Evolutionary conservation across 768 basidiomycete genomes (phyloP).

Genomic region (Rhodotorula toruloides): DNA sequence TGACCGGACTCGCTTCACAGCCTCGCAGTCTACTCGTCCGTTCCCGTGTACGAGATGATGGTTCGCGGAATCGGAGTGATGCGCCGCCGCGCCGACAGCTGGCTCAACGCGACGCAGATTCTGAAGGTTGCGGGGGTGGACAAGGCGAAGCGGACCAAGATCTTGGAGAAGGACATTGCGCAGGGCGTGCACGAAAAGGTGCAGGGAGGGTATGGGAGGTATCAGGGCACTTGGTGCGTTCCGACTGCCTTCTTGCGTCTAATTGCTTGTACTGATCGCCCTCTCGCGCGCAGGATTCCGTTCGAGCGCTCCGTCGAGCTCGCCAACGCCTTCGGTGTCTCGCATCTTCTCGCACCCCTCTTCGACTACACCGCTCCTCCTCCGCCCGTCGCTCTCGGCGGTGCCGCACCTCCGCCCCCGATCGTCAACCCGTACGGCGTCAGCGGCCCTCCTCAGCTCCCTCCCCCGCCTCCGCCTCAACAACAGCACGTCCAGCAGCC

Average conservation of each 20-base stretch:
- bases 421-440: slow-evolving; percentile 23
- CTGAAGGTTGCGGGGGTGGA: slow-evolving; percentile 97
- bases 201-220: slow-evolving; percentile 98
- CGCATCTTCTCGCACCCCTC: slow-evolving; percentile 75
- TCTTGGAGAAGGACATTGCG: slow-evolving; percentile 85
- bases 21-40: slow-evolving; percentile 46
- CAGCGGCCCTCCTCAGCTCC: not conserved
- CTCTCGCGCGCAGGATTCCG: slow-evolving; percentile 70
- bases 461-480: not conserved
- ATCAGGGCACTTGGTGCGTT: slow-evolving; percentile 93
- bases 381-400: slow-evolving; percentile 21
- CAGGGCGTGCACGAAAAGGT: slow-evolving; percentile 73
- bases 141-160: slow-evolving; percentile 93
- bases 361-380: slow-evolving; percentile 58
- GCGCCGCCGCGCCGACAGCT: slow-evolving; percentile 89
- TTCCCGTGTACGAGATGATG: slow-evolving; percentile 45
- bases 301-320: slow-evolving; percentile 89
- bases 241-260: not conserved
- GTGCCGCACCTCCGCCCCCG: slow-evolving; percentile 13
- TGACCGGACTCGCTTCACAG: slow-evolving; percentile 4
- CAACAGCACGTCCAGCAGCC: not conserved
- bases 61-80: slow-evolving; percentile 89
- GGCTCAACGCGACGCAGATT: slow-evolving; percentile 97
- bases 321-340: slow-evolving; percentile 84
- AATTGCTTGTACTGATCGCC: not conserved